Evolutionary conservation across 306 rosid genomes (phyloP).

Genomic region (Rosa multiflora): DNA sequence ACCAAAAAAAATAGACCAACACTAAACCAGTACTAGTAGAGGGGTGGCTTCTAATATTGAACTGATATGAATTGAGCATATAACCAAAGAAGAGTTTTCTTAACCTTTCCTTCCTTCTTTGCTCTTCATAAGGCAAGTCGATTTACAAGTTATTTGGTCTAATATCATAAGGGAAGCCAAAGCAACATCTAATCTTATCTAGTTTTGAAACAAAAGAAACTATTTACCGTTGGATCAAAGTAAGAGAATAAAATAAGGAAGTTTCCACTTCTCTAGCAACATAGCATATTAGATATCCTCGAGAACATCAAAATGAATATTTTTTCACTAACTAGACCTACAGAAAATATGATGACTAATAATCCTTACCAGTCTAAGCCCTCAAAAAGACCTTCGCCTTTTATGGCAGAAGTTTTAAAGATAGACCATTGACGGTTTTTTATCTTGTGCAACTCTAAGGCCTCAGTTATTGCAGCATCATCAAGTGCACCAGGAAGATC

Average conservation of each 20-base stretch:
- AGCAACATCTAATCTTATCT: not conserved
- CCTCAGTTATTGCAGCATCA: conserved; percentile 90
- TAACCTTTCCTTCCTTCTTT: not conserved
- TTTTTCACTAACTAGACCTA: not conserved
- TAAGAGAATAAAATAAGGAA: not conserved
- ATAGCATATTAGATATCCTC: not conserved
- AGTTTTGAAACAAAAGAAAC: not conserved
- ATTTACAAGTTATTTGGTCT: not conserved
- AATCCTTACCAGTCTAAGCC: conserved; percentile 91
- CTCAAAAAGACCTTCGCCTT: conserved; percentile 98
- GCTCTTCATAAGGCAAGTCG: not conserved
- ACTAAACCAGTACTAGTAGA: not conserved
- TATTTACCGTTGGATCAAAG: not conserved
- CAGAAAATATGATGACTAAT: not conserved
- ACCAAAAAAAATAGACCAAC: not conserved
- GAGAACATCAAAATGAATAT: not conserved
- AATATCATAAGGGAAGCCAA: not conserved
- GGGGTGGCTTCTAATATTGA: not conserved
- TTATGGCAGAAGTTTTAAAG: conserved; percentile 91
- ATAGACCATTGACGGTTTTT: conserved; percentile 98
- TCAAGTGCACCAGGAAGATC: conserved; percentile 99
- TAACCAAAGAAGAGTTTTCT: not conserved
- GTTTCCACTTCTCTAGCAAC: not conserved
- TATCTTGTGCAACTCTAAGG: conserved; percentile 92
- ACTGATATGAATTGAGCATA: not conserved